phyloP scores from a whole-genome alignment of 495 filamentous ascomycete genomes.

The Schizothecium vesticola region DNA sequence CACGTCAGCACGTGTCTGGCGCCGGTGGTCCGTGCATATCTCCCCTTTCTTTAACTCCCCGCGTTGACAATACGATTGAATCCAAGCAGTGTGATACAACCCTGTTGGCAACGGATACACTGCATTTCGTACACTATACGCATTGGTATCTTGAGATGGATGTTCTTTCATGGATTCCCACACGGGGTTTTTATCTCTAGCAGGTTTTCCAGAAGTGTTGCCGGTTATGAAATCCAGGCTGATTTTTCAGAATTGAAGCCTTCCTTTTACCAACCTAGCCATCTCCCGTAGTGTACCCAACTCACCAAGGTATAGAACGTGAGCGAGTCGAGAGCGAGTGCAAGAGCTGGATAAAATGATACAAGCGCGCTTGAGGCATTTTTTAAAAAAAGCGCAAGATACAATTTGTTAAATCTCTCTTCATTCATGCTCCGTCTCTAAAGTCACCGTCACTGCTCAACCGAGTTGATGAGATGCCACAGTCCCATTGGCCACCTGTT shows the following conservation, averaged over 20 bases:
- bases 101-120: neutral
- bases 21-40: neutral
- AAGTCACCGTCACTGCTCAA: no score
- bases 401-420: no score
- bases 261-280: neutral
- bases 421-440: no score
- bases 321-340: no score
- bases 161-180: no score
- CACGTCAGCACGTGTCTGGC: constrained; percentile 2
- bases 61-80: no score
- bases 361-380: no score
- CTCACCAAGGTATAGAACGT: neutral
- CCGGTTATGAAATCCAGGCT: neutral
- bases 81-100: neutral
- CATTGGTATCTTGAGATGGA: no score
- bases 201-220: neutral
- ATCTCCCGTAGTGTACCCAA: neutral
- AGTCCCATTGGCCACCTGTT: neutral
- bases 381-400: no score
- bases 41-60: neutral
- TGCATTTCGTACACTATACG: neutral
- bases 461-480: no score
- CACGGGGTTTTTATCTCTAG: no score
- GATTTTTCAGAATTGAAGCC: neutral
- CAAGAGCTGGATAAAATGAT: no score